Evolutionary conservation across 345 rosid genomes (phyloP), one percentile per base, ranked within the genome.

Genomic region (Melaleuca alternifolia): DNA sequence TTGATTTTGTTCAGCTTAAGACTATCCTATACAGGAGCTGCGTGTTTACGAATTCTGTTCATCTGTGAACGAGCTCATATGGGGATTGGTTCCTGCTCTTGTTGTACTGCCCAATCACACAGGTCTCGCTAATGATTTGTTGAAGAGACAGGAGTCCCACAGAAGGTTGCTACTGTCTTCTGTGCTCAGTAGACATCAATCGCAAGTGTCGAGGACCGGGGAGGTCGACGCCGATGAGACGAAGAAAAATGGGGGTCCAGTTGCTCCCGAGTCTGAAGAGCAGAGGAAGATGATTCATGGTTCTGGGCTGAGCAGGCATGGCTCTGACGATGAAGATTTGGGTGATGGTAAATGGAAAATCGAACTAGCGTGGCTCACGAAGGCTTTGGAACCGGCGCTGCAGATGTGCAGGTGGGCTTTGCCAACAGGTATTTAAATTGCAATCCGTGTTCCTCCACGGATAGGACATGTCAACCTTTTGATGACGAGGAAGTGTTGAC

Each of bases 351-450:
- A 93, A 84, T 94, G 97, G 98, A 96, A 83, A 18, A 75, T 95
- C 46, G 98, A 95, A 90, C 87, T 93, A 51, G 95, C 94, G 79
- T 97, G 99, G 97, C 95, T 97, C 84, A 88, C 94, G 1, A 96
- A 89, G 88, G 94, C 96, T 54, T 91, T 96, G 81, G 98, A 96
- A 84, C 98, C 98, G 51, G 97, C 98, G 87, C 71, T 94, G 75
- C 97, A 95, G 85, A 85, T 95, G 51, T 96, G 94, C 89, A 90
- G 92, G 92, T 92, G 94, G 95, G 96, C 98, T 89, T 89, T 94
- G 88, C 94, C 94, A 77, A 84, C 95, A 94, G 97, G 96, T 94
- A 56, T 90, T 88, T 92, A 84, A 50, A 65, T 87, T 26, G 81
- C 77, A 33, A 65, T 65, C 77, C 23, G 77, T 33, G 77, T 33